Evolutionary conservation across 768 basidiomycete species (phyloP), one percentile per base, ranked within the genome.

Genomic region (Trametes punicea): DNA sequence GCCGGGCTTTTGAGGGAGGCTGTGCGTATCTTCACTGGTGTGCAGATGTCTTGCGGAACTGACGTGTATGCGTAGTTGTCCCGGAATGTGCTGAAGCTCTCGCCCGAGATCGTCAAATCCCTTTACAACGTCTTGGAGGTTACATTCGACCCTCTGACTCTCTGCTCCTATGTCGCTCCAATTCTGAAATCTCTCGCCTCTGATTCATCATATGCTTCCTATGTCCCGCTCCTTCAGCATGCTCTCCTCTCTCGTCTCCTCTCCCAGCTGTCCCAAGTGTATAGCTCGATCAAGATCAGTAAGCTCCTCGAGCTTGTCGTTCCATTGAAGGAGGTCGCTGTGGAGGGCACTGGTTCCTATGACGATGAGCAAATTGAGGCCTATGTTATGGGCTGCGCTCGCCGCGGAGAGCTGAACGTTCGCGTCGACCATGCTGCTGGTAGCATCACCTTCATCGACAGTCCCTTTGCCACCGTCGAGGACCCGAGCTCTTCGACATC

Each of bases 351-450:
- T 16, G 64, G 54, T 27, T 64, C 67, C 36, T 88, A 84, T 70
- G 84, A 88, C 56, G 81, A 83, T n/a, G 84, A 87, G 57, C 85
- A 88, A 68, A 77, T 87, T 61, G 93, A 98, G 72, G 88, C 89
- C 4, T 98, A 96, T 71, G 75, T 98, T 60, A 96, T 97, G 90
- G 86, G 88, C 31, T 92, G 93, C 56, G 91, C 92, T 40, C 83
- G 87, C 44, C 83, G 88, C 7, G 91, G 92, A 34, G 93, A 97
- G 70, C 81, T 98, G 46, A 80, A 75, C 63, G 87, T 97, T 60
- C 84, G 85, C 15, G 83, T 98, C 41, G 93, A 98, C 71, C 96
- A 99, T 69, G 85, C 88, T 27, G 82, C 80, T 3, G 90, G 92
- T 16, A 85, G 84, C 57, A 85, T 98, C 71, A 78, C 83, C 6